Evolutionary conservation across 2,329 filamentous ascomycete species (phyloP).

Genomic region (Nigrospora sphaerica): DNA sequence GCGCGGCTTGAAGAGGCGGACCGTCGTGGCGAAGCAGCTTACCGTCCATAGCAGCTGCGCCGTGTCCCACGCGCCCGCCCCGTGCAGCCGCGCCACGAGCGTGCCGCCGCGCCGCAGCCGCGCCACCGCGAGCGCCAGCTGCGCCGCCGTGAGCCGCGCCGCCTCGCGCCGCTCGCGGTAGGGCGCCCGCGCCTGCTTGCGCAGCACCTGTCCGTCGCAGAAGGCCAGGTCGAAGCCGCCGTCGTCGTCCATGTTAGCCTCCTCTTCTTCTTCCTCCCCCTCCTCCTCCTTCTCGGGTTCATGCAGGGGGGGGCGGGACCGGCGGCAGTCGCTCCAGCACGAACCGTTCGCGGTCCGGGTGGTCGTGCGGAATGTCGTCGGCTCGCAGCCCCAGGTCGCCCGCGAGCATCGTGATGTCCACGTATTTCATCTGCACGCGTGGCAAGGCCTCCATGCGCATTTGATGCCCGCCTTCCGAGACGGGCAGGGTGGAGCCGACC

Average conservation of each 20-base stretch:
- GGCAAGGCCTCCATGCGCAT: constrained; percentile 17
- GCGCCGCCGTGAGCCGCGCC: constrained; percentile 9
- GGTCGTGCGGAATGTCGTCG: constrained; percentile 20
- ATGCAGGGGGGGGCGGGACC: background rate
- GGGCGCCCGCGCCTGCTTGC: constrained; percentile 10
- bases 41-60: constrained; percentile 31
- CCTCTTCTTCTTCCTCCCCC: constrained; percentile 7
- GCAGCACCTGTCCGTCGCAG: constrained; percentile 25
- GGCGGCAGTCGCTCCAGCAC: constrained; percentile 15
- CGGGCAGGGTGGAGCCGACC: constrained; percentile 34
- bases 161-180: constrained; percentile 13
- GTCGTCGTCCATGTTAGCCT: background rate
- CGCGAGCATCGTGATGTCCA: constrained; percentile 46
- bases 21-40: background rate
- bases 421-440: constrained; percentile 12
- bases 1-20: constrained; percentile 28
- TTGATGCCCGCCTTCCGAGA: constrained; percentile 30
- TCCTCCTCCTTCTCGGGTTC: too few relatives aligned
- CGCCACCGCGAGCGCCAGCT: constrained; percentile 25
- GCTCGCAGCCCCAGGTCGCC: constrained; percentile 29
- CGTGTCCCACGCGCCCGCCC: constrained; percentile 31
- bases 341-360: constrained; percentile 23
- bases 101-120: constrained; percentile 38
- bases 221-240: constrained; percentile 40
- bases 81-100: constrained; percentile 44